Percentiles rank a stretch among this genome's conserved stretches.
These are phyloP conservation scores for Haematococcus lacustris DNA, from an alignment of 139 green algal species.

Conservation along the genomic window DNA sequence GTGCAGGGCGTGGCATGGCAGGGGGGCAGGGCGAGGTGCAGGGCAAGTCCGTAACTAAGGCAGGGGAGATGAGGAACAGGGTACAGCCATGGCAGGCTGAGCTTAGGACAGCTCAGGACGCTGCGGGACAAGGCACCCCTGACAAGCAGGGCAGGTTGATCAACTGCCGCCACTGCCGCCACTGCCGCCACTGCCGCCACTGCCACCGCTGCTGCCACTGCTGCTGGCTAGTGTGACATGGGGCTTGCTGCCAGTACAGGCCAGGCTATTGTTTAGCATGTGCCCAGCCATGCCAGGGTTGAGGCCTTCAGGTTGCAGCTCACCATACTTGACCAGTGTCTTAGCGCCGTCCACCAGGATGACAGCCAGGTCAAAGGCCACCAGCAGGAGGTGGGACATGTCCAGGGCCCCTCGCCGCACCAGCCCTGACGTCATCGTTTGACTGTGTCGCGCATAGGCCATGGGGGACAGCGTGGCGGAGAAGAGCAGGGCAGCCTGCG, in stretches of 20 bases:
- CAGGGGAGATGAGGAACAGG: too few species aligned
- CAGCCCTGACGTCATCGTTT: background rate
- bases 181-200: conserved; percentile 1
- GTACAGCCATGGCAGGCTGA: too few species aligned
- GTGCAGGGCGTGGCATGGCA: too few species aligned
- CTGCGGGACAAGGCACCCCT: too few species aligned
- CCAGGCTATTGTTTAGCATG: background rate
- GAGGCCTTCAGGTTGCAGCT: background rate
- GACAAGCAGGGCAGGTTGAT: background rate
- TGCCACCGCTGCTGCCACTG: conserved; percentile 4
- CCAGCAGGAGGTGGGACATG: conserved; percentile 21
- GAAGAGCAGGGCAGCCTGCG: background rate
- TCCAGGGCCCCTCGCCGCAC: background rate
- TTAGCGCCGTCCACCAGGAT: conserved; percentile 27
- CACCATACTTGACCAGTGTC: conserved; percentile 30
- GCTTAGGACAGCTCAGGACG: too few species aligned
- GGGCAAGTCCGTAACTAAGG: too few species aligned
- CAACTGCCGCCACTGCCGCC: conserved; percentile 1
- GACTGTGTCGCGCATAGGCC: too few species aligned
- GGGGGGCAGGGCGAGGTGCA: too few species aligned
- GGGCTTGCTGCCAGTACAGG: background rate
- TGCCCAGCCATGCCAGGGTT: background rate
- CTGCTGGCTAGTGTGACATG: background rate
- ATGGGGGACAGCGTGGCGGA: too few species aligned
- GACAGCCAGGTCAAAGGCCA: conserved; percentile 27